A percentile compares a stretch with the other conserved stretches of the same genome.
phyloP scores from a whole-genome alignment of 441 rosid species.

The Erodium texanum region DNA sequence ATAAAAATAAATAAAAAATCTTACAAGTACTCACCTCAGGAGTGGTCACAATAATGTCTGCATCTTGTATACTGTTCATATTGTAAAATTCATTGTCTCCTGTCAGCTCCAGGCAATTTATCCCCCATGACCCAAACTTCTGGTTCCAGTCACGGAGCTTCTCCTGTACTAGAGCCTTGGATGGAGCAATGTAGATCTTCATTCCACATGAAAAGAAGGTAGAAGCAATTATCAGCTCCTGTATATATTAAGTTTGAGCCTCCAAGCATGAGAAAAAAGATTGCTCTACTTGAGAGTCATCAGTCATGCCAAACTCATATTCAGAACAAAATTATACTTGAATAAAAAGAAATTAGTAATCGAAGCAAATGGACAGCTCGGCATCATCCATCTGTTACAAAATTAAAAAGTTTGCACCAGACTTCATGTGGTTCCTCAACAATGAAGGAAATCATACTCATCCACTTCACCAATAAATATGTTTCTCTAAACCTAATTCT shows the following conservation, averaged over 20 bases:
- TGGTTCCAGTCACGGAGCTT: conserved; percentile 90
- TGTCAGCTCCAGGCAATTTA: conserved; percentile 84
- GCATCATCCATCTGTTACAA: not conserved
- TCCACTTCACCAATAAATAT: not conserved
- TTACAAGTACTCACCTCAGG: conserved; percentile 63
- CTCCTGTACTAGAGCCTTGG: conserved; percentile 96
- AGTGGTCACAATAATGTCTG: conserved; percentile 86
- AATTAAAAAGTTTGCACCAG: not conserved
- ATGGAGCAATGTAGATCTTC: conserved; percentile 87
- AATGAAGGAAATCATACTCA: conserved; percentile 1
- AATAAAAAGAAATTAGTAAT: not conserved
- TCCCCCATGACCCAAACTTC: conserved; percentile 73
- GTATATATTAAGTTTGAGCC: conserved; percentile 4
- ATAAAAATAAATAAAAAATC: not conserved
- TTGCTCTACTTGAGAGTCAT: not conserved
- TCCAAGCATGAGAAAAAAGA: not conserved
- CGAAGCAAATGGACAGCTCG: not conserved
- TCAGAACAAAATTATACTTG: not conserved
- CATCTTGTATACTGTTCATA: conserved; percentile 67
- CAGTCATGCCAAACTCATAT: conserved; percentile 5
- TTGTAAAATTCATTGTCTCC: conserved; percentile 83
- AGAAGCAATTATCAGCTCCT: conserved; percentile 16
- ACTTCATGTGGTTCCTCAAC: not conserved
- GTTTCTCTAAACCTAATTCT: not conserved
- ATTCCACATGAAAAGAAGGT: conserved; percentile 21